Evolutionary conservation across 208 protist species (phyloP), one percentile per base, ranked within the genome.

Genomic region (Crithidia thermophila): DNA sequence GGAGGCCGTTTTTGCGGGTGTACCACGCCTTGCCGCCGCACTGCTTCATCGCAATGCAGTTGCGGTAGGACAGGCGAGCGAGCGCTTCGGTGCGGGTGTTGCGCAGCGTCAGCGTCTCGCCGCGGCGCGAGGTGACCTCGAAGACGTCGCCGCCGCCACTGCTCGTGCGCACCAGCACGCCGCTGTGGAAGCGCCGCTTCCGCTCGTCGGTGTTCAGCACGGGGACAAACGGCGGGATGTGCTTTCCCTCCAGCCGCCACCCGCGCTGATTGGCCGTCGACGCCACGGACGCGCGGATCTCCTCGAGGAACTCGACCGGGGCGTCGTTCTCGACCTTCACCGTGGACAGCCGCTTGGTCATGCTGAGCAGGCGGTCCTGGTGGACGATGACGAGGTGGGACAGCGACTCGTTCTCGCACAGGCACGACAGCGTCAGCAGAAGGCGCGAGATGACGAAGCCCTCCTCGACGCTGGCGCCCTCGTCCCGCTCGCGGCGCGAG

Each of bases 371-470:
- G 23, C 76, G 67, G 11, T 57, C 55, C 57, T 69, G 76, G 59
- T 92, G 77, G 13, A 58, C 63, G 20, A 85, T 76, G 28, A 97
- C 80, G 51, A 94, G 58, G 30, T 87, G 56, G 1, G 75, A 82
- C 20, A 95, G 75, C 27, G 56, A 77, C 36, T 88, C 81, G 52
- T 87, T 94, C 70, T 94, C 85, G 60, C 85, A 94, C 56, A 97
- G 46, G 53, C 77, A 92, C 14, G 85, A 93, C 27, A 97, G 72
- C 47, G 91, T 94, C 20, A 97, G 69, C 31, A 94, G 78, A 40
- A 95, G 64, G 40, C 88, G 77, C 31, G 88, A 95, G 18, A 97
- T 88, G 39, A 94, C 87, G 66, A 94, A 94, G 36, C 91, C 90
- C 56, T 88, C 79, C 61, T 79, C 75, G 30, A 97, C 61, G 18